Conservation (phyloP, 176 grass and related monocot species). For the Phoenix dactylifera region DNA sequence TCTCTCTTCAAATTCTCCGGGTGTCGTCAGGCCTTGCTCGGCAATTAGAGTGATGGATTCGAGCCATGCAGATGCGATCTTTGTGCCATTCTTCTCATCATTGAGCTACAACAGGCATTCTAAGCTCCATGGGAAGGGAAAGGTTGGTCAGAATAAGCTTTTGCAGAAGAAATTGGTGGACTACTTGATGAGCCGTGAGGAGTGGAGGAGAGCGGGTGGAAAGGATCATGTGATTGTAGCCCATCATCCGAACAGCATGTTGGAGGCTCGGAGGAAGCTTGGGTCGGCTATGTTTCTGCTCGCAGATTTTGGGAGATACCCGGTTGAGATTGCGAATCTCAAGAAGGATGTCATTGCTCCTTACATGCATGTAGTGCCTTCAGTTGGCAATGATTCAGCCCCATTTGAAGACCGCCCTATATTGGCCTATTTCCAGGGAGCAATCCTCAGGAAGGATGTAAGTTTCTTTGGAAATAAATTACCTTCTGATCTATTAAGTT, state of each 20-base stretch:
- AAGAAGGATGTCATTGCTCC: constrained; percentile 78
- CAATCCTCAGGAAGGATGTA: constrained; percentile 82
- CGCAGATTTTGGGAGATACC: constrained; percentile 76
- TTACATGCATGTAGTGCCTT: constrained; percentile 65
- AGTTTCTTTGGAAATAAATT: constrained; percentile 4
- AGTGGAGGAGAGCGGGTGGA: constrained; percentile 57
- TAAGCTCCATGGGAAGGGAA: constrained; percentile 38
- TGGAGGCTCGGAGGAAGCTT: constrained; percentile 48
- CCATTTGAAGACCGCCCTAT: constrained; percentile 34
- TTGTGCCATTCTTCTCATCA: constrained; percentile 89
- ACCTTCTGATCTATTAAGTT: too few relatives aligned
- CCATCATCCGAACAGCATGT: constrained; percentile 90
- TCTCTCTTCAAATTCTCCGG: constrained; percentile 33
- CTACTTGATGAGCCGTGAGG: constrained; percentile 31
- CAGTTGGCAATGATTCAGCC: constrained; percentile 41
- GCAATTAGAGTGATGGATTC: constrained; percentile 54
- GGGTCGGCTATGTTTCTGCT: constrained; percentile 65
- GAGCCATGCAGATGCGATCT: constrained; percentile 55
- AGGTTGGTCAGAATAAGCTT: constrained; percentile 31
- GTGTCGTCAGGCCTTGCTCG: constrained; percentile 35
- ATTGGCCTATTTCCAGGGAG: constrained; percentile 74
- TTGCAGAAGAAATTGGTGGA: constrained; percentile 62
- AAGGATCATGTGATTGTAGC: constrained; percentile 64
- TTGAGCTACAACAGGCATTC: constrained; percentile 82
- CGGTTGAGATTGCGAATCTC: constrained; percentile 56